A percentile compares a stretch with the other conserved stretches of the same genome.
Evolutionary conservation across 371 early-diverging fungal genomes (phyloP).

Genomic region (Mortierella sp.): DNA sequence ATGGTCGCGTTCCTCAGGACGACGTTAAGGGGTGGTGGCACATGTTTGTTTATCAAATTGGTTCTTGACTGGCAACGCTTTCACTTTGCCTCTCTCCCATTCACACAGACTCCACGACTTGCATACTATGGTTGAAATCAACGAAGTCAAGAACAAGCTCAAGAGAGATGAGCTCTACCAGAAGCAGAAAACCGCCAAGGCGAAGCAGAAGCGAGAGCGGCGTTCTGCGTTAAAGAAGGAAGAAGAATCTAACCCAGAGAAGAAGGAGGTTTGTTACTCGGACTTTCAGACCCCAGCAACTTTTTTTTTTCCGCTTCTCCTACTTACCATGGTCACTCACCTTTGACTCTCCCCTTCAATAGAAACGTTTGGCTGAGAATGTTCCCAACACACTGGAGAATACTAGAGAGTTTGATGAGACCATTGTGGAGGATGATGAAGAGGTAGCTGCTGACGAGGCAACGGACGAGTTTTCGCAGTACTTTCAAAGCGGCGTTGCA

Average conservation of each 20-base stretch:
- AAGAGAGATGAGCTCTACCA: constrained; percentile 82
- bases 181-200: constrained; percentile 78
- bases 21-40: no score
- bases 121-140: constrained; percentile 46
- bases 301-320: neutral
- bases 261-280: constrained; percentile 72
- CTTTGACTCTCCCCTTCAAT: neutral
- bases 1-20: no score
- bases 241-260: constrained; percentile 88
- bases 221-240: constrained; percentile 78
- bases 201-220: constrained; percentile 77
- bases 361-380: constrained; percentile 90
- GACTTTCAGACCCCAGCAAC: neutral
- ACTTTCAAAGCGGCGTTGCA: constrained; percentile 81
- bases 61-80: constrained; percentile 1
- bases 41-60: constrained; percentile 11
- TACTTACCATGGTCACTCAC: neutral
- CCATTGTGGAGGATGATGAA: constrained; percentile 85
- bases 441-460: constrained; percentile 90
- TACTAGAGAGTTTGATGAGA: constrained; percentile 93
- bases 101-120: neutral
- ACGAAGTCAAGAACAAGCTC: constrained; percentile 78
- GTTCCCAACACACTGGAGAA: constrained; percentile 94
- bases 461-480: constrained; percentile 91
- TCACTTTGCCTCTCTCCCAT: neutral